Percentiles rank a stretch among this genome's conserved stretches.
These are phyloP conservation scores for Exsudoporus floridanus DNA, from an alignment of 1,284 basidiomycete species.

Conservation along the genomic window DNA sequence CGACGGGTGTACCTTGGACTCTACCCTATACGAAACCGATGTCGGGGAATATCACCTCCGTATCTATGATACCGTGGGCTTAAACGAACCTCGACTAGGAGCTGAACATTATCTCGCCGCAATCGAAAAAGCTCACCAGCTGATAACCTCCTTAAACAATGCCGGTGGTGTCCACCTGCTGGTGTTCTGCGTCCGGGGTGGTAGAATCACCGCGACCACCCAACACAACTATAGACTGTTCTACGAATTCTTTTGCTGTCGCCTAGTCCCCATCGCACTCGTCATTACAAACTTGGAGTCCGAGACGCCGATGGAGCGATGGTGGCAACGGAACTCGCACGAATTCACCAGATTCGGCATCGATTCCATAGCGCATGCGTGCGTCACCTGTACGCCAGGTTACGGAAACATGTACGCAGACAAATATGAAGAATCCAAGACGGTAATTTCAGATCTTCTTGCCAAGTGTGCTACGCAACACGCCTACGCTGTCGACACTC, in stretches of 20 bases:
- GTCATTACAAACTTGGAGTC: slow-evolving; percentile 32
- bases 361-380: slow-evolving; percentile 25
- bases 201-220: slow-evolving; percentile 32
- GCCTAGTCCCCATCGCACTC: slow-evolving; percentile 32
- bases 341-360: slow-evolving; percentile 30
- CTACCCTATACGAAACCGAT: slow-evolving; percentile 24
- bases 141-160: slow-evolving; percentile 23
- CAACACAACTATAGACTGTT: slow-evolving; percentile 36
- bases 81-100: slow-evolving; percentile 32
- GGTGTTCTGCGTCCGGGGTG: slow-evolving; percentile 34
- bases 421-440: slow-evolving; percentile 35
- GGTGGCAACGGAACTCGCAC: slow-evolving; percentile 31
- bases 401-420: slow-evolving; percentile 29
- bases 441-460: slow-evolving; percentile 26
- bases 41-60: slow-evolving; percentile 18
- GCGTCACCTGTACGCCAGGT: slow-evolving; percentile 30
- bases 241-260: slow-evolving; percentile 31
- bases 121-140: slow-evolving; percentile 30
- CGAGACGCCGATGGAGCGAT: slow-evolving; percentile 32
- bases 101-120: slow-evolving; percentile 29
- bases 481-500: slow-evolving; percentile 26
- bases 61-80: slow-evolving; percentile 32
- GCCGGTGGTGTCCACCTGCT: slow-evolving; percentile 33
- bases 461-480: slow-evolving; percentile 20
- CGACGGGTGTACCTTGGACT: slow-evolving; percentile 31